A percentile compares a stretch with the other conserved stretches of the same genome.
These are phyloP conservation scores for Pseudocohnilembus persalinus DNA, from an alignment of 169 alveolate species.

Conservation along the genomic window DNA sequence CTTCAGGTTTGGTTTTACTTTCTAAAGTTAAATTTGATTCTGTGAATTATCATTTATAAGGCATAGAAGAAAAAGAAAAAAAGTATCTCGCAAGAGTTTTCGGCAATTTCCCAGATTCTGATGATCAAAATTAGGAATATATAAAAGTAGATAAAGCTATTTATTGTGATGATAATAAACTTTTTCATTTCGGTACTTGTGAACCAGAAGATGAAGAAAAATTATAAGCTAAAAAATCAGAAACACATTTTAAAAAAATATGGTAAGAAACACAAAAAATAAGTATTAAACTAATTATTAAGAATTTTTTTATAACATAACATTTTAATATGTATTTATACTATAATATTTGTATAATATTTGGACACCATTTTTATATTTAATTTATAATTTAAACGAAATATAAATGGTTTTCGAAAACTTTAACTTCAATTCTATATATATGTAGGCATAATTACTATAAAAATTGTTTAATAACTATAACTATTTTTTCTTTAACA, in stretches of 20 bases:
- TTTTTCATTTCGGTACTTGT: conserved; percentile 36
- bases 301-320: too few species aligned
- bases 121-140: conserved; percentile 48
- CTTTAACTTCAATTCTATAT: too few species aligned
- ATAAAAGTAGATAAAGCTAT: conserved; percentile 23
- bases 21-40: conserved; percentile 82
- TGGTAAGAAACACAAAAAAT: too few species aligned
- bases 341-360: too few species aligned
- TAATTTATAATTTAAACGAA: too few species aligned
- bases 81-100: conserved; percentile 77
- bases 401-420: too few species aligned
- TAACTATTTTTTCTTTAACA: too few species aligned
- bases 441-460: too few species aligned
- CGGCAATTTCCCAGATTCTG: conserved; percentile 63
- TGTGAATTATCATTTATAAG: conserved; percentile 57
- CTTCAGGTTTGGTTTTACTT: conserved; percentile 89
- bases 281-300: too few species aligned
- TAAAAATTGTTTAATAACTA: too few species aligned
- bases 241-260: conserved; percentile 68
- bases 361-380: too few species aligned
- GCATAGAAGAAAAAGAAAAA: conserved; percentile 59
- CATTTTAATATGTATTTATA: too few species aligned
- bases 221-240: conserved; percentile 59
- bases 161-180: not conserved
- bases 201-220: conserved; percentile 17